Base-by-base conservation (phyloP, 2,329 filamentous ascomycete species). In the Phoma sp. region DNA sequence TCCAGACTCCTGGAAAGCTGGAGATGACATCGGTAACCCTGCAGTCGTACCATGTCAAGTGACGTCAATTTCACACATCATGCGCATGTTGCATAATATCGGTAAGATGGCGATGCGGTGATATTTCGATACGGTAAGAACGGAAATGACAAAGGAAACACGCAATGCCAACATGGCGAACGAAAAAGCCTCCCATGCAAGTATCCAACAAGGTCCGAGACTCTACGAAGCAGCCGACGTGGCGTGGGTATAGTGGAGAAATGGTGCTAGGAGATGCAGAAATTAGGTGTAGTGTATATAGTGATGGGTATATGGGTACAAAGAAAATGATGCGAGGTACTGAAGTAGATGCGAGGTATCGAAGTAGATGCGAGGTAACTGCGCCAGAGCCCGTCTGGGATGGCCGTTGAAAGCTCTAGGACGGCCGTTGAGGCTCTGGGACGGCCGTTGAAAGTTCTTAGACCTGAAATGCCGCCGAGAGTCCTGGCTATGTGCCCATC, bases 221-320 rank as follows among this genome's bases (percentile, higher is more conserved):
- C 37, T 51, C 40, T 44, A 43, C 17, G 32, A 44, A 51, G 40
- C 33, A 43, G 48, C 48, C 48, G 22, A 39, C 27, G 19, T 25
- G 48, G 49, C 49, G 33, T 35, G 49, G 49, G 49, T 52, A 52
- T 52, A 52, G 36, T 40, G 36, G 22, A 21, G 38, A 49, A 49
- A 36, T 12, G 29, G n/a, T 13, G 27, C 25, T 39, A 24, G 25
- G 44, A 39, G 44, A 47, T 21, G 31, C 40, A 40, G 25, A 33
- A 48, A 52, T 45, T 52, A 45, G 27, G 40, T 41, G 24, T 36
- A 29, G 46, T 49, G 17, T 17, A 17, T 17, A 17, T 17, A 17
- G 17, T 17, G 17, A 17, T 51, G 57, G 60, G 60, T 62, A 62
- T 62, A 60, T 60, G 57, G 50, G 46, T 58, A 52, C 58, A 55